phyloP scores from a whole-genome alignment of 129 eudicot genomes.

The Helianthus tuberosus region DNA sequence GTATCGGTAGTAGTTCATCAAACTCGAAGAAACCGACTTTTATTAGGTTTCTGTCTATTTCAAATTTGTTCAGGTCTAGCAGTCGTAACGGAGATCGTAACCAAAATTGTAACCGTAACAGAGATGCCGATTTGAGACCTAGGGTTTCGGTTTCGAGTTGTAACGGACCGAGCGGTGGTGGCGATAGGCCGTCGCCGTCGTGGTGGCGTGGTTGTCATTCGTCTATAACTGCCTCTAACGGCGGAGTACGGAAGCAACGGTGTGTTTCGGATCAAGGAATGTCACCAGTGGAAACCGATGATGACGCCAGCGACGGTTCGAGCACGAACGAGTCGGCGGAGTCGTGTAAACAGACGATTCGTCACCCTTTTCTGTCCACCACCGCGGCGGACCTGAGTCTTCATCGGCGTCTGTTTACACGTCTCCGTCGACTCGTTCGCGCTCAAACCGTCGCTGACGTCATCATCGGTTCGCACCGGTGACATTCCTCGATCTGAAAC shows the following conservation, averaged over 20 bases:
- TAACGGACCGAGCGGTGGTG: conserved; percentile 18
- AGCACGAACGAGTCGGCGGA: conserved; percentile 51
- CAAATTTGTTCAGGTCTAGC: conserved; percentile 59
- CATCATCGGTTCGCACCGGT: too few species aligned
- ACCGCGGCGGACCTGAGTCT: too few species aligned
- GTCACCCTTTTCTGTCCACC: too few species aligned
- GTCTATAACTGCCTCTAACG: conserved; percentile 12
- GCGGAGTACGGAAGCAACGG: conserved; percentile 32
- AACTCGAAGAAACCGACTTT: too few species aligned
- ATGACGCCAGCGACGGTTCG: conserved; percentile 47
- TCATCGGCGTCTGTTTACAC: too few species aligned
- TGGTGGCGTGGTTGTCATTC: conserved; percentile 41
- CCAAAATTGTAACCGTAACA: too few species aligned
- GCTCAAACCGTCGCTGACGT: too few species aligned
- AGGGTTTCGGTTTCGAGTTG: conserved; percentile 26
- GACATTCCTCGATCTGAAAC: too few species aligned
- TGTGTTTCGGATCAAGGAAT: conserved; percentile 49
- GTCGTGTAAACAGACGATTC: conserved; percentile 61
- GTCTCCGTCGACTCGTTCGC: too few species aligned
- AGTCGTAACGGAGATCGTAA: conserved; percentile 11
- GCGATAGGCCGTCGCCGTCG: conserved; percentile 38
- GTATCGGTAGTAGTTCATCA: too few species aligned
- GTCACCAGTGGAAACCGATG: conserved; percentile 57
- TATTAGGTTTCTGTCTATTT: conserved; percentile 38
- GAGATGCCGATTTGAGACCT: conserved; percentile 25